phyloP scores from a whole-genome alignment of 306 rosid species.

The Cucurbita pepo region DNA sequence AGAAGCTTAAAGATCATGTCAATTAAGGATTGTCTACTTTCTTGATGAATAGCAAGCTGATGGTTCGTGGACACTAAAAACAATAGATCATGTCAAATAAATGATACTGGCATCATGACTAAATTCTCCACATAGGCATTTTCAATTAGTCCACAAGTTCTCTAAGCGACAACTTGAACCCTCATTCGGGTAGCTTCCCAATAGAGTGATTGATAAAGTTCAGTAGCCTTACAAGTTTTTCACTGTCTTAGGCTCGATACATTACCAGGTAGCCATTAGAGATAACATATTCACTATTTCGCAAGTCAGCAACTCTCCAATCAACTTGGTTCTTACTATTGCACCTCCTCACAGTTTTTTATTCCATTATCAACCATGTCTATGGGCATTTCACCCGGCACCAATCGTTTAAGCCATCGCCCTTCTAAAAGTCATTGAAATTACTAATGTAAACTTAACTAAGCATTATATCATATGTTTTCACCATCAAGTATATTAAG shows the following conservation, averaged over 20 bases:
- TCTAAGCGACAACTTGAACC: background rate
- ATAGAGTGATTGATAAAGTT: background rate
- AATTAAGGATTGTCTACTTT: background rate
- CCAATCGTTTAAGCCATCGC: background rate
- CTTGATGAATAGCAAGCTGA: background rate
- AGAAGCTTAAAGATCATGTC: background rate
- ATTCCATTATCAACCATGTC: background rate
- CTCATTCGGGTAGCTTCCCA: background rate
- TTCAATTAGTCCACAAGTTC: background rate
- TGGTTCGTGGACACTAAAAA: background rate
- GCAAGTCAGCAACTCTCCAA: background rate
- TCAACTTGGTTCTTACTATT: background rate
- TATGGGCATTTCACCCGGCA: background rate
- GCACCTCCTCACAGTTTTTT: background rate
- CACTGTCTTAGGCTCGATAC: background rate
- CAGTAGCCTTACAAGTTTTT: background rate
- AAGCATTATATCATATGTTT: background rate
- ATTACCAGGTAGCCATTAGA: background rate
- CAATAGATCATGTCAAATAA: background rate
- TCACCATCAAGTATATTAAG: background rate
- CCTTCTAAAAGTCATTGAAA: background rate
- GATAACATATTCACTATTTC: no score
- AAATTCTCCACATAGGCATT: background rate
- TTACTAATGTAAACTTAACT: background rate
- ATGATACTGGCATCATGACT: background rate